Evolutionary conservation across 1,139 yeast species (phyloP).

Genomic region (Wickerhamomyces sp.): DNA sequence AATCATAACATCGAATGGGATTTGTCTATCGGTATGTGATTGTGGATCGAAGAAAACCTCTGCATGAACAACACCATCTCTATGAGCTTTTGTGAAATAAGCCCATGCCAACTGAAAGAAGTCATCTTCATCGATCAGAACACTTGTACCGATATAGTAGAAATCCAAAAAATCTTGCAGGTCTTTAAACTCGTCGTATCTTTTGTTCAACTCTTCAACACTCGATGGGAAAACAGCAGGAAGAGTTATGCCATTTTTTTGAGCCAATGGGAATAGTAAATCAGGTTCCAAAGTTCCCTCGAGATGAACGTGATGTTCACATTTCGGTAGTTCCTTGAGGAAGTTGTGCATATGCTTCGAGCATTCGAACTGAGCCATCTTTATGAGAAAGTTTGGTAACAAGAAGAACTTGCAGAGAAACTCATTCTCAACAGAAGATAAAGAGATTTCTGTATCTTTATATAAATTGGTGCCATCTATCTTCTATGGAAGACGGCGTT

Average conservation of each 20-base stretch:
- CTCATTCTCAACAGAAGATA: too few relatives aligned
- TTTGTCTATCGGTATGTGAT: slow-evolving; percentile 68
- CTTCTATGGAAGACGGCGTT: too few relatives aligned
- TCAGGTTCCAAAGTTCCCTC: slow-evolving; percentile 80
- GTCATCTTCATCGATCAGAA: slow-evolving; percentile 58
- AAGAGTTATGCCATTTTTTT: slow-evolving; percentile 47
- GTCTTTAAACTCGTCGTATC: slow-evolving; percentile 58
- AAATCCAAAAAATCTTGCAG: slow-evolving; percentile 73
- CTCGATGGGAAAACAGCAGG: slow-evolving; percentile 58
- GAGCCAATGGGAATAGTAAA: slow-evolving; percentile 60
- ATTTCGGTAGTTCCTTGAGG: slow-evolving; percentile 65
- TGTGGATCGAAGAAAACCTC: slow-evolving; percentile 84
- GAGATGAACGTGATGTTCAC: slow-evolving; percentile 78
- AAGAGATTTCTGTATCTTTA: too few relatives aligned
- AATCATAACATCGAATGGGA: slow-evolving; percentile 53
- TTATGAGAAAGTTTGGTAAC: too few relatives aligned
- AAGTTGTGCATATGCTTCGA: slow-evolving; percentile 30
- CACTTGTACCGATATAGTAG: slow-evolving; percentile 76
- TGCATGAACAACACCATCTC: slow-evolving; percentile 59
- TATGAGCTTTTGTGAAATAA: slow-evolving; percentile 55
- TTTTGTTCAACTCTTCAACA: slow-evolving; percentile 46
- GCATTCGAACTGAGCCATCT: slow-evolving; percentile 16
- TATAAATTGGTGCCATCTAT: too few relatives aligned
- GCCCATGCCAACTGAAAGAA: slow-evolving; percentile 72
- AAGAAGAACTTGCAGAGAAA: too few relatives aligned